phyloP scores from a whole-genome alignment of 805 yeast species.

The Candida bentonensis region DNA sequence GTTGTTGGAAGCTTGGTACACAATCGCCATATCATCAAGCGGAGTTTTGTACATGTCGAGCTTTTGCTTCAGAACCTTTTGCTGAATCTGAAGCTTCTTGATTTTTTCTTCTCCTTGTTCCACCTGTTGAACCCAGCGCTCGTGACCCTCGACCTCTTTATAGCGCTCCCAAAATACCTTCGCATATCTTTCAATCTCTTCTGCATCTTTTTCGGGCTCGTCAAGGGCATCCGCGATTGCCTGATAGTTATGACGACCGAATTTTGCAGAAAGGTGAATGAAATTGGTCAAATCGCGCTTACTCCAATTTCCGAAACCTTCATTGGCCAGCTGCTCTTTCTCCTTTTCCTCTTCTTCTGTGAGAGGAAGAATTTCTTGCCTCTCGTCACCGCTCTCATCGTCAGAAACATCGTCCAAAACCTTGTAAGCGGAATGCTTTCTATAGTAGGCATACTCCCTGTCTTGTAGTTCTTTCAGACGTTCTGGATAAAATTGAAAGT shows the following conservation, averaged over 20 bases:
- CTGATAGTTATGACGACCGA: constrained; percentile 62
- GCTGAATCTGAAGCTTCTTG: constrained; percentile 49
- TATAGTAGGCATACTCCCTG: constrained; percentile 63
- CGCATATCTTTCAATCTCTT: constrained; percentile 68
- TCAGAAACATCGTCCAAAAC: constrained; percentile 30
- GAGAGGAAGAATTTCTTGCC: constrained; percentile 62
- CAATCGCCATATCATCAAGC: constrained; percentile 53
- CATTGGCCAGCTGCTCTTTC: constrained; percentile 40
- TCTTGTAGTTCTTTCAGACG: constrained; percentile 62
- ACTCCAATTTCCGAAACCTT: constrained; percentile 72
- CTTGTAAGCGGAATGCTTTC: constrained; percentile 33
- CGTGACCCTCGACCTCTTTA: constrained; percentile 79
- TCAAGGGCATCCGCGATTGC: constrained; percentile 65
- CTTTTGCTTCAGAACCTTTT: constrained; percentile 65
- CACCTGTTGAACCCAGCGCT: constrained; percentile 62
- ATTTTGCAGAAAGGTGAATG: constrained; percentile 53
- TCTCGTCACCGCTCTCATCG: constrained; percentile 35
- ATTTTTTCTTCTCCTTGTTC: constrained; percentile 81
- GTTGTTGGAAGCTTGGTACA: constrained; percentile 60
- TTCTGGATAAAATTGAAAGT: constrained; percentile 77
- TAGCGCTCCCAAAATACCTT: constrained; percentile 66
- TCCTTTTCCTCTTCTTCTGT: constrained; percentile 63
- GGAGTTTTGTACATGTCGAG: constrained; percentile 59
- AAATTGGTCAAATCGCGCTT: constrained; percentile 80
- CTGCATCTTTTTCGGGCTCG: constrained; percentile 46